Evolutionary conservation across 441 rosid genomes (phyloP), one percentile per base, ranked within the genome.

Genomic region (Gossypium aridum): DNA sequence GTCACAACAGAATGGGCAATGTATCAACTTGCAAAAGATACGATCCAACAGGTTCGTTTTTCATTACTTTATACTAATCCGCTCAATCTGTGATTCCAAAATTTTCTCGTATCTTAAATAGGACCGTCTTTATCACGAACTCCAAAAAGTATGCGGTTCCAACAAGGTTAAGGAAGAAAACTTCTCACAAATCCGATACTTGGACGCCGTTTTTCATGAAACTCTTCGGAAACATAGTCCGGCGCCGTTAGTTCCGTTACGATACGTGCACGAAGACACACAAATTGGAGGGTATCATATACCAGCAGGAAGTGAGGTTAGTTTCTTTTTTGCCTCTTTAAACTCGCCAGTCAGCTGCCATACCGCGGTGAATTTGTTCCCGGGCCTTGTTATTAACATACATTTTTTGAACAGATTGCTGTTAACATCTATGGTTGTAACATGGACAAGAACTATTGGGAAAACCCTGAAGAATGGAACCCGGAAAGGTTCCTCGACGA

Each of bases 1-100:
- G 92, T 92, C 25, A 74, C 91, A 66, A 79, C 94, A 17, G 99
- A 92, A 81, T 92, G 99, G 97, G 96, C 96, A 0, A 74, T 90
- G n/a, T 87, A 88, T 62, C 91, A 94, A 76, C 94, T 94, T 2
- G 93, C 94, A 10, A 90, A 89, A 73, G 81, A 86, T 77, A 86
- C 79, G 4, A 77, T 23, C 22, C 75, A 76, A 4, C 96, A 88
- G 92, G 94, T 90, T 71, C 8, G 7, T 5, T 19, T 75, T 34
- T 26, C 10, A 10, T 63, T 26, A 28, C 34, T 73, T 55, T 34
- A 57, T 12, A 22, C 17, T 17, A 19, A 13, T 20, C 51, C 53
- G 28, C 0, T 31, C 37, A 31, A 31, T 31, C 37, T 31, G 16
- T 5, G 10, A 3, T 25, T 65, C 26, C 66, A 13, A 74, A 14